These are phyloP conservation scores for Fusarium goolgardi DNA, from an alignment of 2,329 filamentous ascomycete genomes.

Conservation along the genomic window DNA sequence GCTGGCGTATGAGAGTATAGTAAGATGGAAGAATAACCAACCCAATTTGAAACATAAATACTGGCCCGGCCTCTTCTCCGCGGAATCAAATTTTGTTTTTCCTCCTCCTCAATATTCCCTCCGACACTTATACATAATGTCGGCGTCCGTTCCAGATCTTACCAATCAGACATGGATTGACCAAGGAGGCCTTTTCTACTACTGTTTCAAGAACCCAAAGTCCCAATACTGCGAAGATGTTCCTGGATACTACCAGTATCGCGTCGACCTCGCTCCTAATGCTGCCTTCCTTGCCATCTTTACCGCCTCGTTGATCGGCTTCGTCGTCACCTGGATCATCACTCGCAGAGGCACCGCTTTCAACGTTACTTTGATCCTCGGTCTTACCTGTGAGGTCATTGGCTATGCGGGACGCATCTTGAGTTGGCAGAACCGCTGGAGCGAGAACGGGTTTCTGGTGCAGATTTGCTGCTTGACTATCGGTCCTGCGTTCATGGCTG, in stretches of 20 bases:
- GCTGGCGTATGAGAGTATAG: neutral
- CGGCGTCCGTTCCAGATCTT: conserved; percentile 29
- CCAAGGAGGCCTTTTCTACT: conserved; percentile 23
- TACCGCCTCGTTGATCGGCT: conserved; percentile 55
- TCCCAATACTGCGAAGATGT: conserved; percentile 49
- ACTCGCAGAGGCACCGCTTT: conserved; percentile 63
- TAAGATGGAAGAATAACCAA: conserved; percentile 5
- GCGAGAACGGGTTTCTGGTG: conserved; percentile 61
- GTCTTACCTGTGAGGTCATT: conserved; percentile 66
- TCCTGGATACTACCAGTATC: conserved; percentile 62
- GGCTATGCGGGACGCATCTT: conserved; percentile 70
- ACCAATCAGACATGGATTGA: conserved; percentile 40
- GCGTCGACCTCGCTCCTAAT: conserved; percentile 63
- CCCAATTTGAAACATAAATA: neutral
- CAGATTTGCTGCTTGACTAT: conserved; percentile 73
- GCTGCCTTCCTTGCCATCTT: conserved; percentile 64
- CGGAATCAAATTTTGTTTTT: neutral
- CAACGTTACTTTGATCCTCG: conserved; percentile 63
- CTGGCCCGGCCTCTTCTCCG: neutral
- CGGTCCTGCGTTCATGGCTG: conserved; percentile 72
- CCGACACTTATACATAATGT: conserved; percentile 6
- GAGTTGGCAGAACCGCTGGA: conserved; percentile 65
- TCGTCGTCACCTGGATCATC: conserved; percentile 55
- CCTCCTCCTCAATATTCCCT: neutral
- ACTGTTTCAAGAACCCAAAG: conserved; percentile 48